Conservation (phyloP, 805 yeast genomes). For the Scheffersomyces coipomensis region DNA sequence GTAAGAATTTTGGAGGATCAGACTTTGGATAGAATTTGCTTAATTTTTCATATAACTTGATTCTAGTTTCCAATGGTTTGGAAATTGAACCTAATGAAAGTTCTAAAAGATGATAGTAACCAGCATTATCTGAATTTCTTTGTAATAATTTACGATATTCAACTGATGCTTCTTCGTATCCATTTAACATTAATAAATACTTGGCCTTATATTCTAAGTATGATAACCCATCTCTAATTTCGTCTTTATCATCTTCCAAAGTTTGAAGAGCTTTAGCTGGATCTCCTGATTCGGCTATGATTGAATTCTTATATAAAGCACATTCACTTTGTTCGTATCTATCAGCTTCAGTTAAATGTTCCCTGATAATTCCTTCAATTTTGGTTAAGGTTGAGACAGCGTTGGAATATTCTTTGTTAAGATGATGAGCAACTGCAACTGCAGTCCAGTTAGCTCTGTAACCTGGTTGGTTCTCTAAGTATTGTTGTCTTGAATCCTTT, state of each 20-base stretch:
- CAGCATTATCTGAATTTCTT: conserved; percentile 79
- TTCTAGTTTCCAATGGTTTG: conserved; percentile 47
- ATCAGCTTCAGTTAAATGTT: conserved; percentile 64
- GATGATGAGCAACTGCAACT: conserved; percentile 80
- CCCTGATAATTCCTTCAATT: conserved; percentile 73
- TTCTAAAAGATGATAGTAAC: conserved; percentile 69
- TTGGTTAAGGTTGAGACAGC: conserved; percentile 72
- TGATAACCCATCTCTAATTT: conserved; percentile 55
- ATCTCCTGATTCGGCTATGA: conserved; percentile 64
- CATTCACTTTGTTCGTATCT: conserved; percentile 81
- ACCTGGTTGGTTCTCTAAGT: conserved; percentile 73
- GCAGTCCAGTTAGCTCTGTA: conserved; percentile 90
- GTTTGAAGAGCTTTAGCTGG: conserved; percentile 61
- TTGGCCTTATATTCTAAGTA: conserved; percentile 67
- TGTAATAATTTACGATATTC: conserved; percentile 68
- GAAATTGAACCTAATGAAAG: conserved; percentile 51
- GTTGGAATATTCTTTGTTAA: conserved; percentile 61
- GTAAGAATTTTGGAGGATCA: conserved; percentile 77
- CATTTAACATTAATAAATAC: conserved; percentile 57
- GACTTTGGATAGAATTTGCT: conserved; percentile 74
- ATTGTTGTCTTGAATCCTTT: conserved; percentile 60
- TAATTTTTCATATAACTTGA: conserved; percentile 63
- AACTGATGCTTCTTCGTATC: conserved; percentile 61
- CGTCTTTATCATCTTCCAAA: conserved; percentile 50
- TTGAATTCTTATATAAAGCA: conserved; percentile 64